These are phyloP conservation scores for Golubevia pallescens DNA, from an alignment of 1,284 basidiomycete genomes.

Conservation along the genomic window DNA sequence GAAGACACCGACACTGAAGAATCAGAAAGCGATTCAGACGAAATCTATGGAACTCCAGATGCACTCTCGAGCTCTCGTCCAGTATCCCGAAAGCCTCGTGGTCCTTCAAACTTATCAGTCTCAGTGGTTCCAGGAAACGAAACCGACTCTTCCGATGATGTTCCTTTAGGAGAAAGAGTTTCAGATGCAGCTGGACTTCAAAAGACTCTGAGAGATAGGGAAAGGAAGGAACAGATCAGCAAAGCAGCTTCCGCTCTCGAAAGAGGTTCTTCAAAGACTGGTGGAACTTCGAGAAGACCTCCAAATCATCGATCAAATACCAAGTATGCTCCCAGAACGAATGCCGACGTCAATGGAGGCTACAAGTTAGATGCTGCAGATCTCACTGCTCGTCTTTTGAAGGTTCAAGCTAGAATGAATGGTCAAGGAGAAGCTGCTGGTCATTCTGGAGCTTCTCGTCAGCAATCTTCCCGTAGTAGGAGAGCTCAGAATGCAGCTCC, in stretches of 20 bases:
- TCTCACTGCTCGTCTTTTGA: slow-evolving; percentile 7
- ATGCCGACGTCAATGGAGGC: not conserved
- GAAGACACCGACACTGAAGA: slow-evolving; percentile 11
- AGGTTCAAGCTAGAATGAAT: slow-evolving; percentile 6
- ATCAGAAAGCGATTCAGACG: slow-evolving; percentile 6
- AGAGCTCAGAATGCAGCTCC: not conserved
- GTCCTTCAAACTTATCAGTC: not conserved
- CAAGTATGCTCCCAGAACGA: not conserved
- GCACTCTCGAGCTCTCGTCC: slow-evolving; percentile 3
- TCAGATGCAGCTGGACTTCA: slow-evolving; percentile 29
- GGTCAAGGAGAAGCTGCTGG: not conserved
- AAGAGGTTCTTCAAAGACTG: slow-evolving; percentile 3
- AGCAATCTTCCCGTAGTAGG: not conserved
- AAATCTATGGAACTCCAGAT: slow-evolving; percentile 3
- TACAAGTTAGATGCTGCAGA: not conserved
- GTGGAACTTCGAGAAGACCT: slow-evolving; percentile 20
- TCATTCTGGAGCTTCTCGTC: not conserved
- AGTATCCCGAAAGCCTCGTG: not conserved
- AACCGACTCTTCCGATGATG: slow-evolving; percentile 34
- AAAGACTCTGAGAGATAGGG: slow-evolving; percentile 24
- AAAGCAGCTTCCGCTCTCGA: slow-evolving; percentile 5
- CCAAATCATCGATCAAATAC: slow-evolving; percentile 16
- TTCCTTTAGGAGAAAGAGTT: slow-evolving; percentile 28
- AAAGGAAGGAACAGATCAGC: slow-evolving; percentile 23
- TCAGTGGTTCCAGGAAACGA: slow-evolving; percentile 12